phyloP scores from a whole-genome alignment of 139 green algal species.

The Chlamydomonas urium region DNA sequence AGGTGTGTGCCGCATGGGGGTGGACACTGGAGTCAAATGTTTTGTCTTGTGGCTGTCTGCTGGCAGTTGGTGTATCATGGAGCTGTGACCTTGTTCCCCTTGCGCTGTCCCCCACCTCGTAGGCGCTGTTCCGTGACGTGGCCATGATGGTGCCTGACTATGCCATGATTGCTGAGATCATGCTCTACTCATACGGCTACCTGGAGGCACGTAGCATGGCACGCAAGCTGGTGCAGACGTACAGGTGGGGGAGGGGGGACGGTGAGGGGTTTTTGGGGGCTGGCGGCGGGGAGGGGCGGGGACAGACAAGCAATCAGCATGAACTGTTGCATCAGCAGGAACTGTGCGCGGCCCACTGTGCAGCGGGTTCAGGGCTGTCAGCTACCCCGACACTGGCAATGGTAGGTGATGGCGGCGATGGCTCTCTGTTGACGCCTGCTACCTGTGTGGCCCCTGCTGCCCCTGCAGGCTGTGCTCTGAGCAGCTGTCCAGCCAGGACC shows the following conservation, averaged over 20 bases:
- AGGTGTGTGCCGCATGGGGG: conserved; percentile 23
- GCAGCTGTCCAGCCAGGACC: conserved; percentile 75
- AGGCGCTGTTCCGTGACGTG: conserved; percentile 67
- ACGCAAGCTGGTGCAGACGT: conserved; percentile 79
- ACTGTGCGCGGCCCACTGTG: too few species aligned
- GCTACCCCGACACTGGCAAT: too few species aligned
- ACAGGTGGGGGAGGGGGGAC: conserved; percentile 40
- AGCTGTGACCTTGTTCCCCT: background rate
- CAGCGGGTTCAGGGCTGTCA: too few species aligned
- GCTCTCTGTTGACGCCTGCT: too few species aligned
- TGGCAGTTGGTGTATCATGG: background rate
- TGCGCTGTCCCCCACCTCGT: conserved; percentile 49
- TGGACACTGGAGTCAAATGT: conserved; percentile 1
- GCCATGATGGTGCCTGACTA: conserved; percentile 84
- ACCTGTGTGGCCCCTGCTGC: too few species aligned
- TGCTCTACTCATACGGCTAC: conserved; percentile 73
- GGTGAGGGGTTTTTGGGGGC: background rate
- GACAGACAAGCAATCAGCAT: too few species aligned
- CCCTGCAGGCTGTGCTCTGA: conserved; percentile 72
- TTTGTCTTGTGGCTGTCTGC: background rate
- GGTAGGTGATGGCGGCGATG: too few species aligned
- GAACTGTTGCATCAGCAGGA: too few species aligned
- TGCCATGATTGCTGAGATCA: conserved; percentile 77
- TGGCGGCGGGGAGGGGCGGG: background rate
- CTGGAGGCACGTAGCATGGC: conserved; percentile 65